These are phyloP conservation scores for Sanghuangporus sanghuang DNA, from an alignment of 1,284 basidiomycete species.

Conservation along the genomic window DNA sequence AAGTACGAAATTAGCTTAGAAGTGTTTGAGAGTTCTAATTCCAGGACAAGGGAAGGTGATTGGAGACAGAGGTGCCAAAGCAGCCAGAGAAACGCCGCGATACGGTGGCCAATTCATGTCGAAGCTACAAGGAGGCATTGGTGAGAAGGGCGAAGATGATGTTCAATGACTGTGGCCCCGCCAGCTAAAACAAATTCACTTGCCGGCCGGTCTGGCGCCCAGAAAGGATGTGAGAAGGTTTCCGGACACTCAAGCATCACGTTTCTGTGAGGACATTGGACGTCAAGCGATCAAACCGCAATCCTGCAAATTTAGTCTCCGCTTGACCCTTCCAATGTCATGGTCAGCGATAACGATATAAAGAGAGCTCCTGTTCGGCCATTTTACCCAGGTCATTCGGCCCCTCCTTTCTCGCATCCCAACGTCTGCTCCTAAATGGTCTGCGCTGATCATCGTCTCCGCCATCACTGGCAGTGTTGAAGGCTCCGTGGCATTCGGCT, in stretches of 20 bases:
- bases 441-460: not conserved
- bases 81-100: not conserved
- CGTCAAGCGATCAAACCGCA: slow-evolving; percentile 6
- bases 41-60: not conserved
- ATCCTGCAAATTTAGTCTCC: slow-evolving; percentile 7
- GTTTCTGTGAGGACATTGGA: not conserved
- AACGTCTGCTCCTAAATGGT: not conserved
- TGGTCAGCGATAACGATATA: not conserved
- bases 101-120: not conserved
- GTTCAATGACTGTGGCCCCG: not conserved
- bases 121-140: not conserved
- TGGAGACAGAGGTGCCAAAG: not conserved
- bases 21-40: not conserved
- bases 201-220: not conserved
- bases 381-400: not conserved
- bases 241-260: not conserved
- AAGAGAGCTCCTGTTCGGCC: not conserved
- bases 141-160: not conserved
- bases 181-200: not conserved
- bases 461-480: not conserved
- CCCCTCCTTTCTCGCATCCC: not conserved
- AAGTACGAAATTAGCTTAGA: not conserved
- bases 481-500: not conserved
- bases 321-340: not conserved
- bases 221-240: not conserved